Evolutionary conservation across 2,329 filamentous ascomycete species (phyloP), one percentile per base, ranked within the genome.

Genomic region (Phyllosticta citrichinensis): DNA sequence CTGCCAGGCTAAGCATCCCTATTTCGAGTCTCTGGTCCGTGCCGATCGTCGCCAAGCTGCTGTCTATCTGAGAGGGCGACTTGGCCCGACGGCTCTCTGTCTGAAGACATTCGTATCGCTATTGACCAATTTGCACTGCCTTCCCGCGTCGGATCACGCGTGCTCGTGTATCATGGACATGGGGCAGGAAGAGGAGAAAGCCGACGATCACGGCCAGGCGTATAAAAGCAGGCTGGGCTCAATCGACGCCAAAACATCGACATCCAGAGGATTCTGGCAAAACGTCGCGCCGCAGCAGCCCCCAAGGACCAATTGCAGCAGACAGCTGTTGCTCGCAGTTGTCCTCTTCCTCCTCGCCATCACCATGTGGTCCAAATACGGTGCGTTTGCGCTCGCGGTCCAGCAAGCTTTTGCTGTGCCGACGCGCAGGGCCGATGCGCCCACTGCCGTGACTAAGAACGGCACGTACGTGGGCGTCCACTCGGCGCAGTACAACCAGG

Each of bases 391-490:
- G 59, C 50, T 57, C 30, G 59, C 59, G 14, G 59, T 54, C 54
- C 33, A 54, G 4, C 54, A 54, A n/a, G 59, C 50, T 3, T 30
- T 61, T 20, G 54, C 59, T 20, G 54, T 54, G 17, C 59, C 59
- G 24, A 25, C 19, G 19, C 17, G 24, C 20, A 22, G 55, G 12
- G 11, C 53, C 5, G 58, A 55, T 51, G 60, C 60, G 20, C 75
- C 75, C 4, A 72, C 67, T 0, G 76, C 68, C 11, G 66, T 64
- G 1, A 64, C 76, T 54, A 75, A 74, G 66, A 79, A 79, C 64
- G 77, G 77, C n/a, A 74, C 76, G 0, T 69, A 75, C 52, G 62
- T 67, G 33, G 77, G 77, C 17, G 53, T 72, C 2, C 66, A 77
- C 63, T 73, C 71, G 6, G 54, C 65, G 12, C 67, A 71, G 47